A percentile compares a stretch with the other conserved stretches of the same genome.
These are phyloP conservation scores for Thermothielavioides terrestris DNA, from an alignment of 495 filamentous ascomycete genomes.

Conservation along the genomic window DNA sequence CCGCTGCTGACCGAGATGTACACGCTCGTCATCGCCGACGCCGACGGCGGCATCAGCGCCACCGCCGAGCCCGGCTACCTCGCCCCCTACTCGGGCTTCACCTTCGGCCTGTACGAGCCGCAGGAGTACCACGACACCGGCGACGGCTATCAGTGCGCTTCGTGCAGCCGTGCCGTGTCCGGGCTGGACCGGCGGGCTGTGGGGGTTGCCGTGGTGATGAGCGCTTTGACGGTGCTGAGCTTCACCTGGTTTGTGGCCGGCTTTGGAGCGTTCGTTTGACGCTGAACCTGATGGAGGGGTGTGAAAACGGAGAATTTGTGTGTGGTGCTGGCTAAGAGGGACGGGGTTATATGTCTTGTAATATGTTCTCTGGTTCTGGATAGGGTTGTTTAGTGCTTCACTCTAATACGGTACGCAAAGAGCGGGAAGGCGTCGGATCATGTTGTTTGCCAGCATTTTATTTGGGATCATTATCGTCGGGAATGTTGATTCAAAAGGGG, in stretches of 20 bases:
- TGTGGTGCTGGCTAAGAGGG: not conserved
- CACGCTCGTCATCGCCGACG: conserved; percentile 77
- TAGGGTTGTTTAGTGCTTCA: not conserved
- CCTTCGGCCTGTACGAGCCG: conserved; percentile 75
- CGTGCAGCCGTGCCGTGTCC: conserved; percentile 63
- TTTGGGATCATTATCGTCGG: not conserved
- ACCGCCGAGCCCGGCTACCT: conserved; percentile 65
- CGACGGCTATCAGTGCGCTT: conserved; percentile 51
- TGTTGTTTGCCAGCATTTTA: not conserved
- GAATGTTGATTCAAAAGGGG: not conserved
- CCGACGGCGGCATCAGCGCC: conserved; percentile 52
- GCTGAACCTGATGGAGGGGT: not conserved
- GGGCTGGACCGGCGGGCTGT: conserved; percentile 55
- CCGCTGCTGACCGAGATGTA: conserved; percentile 67
- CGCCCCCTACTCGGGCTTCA: conserved; percentile 49
- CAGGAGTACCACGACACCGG: conserved; percentile 54
- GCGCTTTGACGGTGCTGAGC: conserved; percentile 62
- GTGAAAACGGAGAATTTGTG: not conserved
- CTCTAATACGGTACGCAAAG: not conserved
- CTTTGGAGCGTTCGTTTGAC: conserved; percentile 45
- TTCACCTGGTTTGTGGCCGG: conserved; percentile 85
- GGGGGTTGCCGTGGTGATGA: conserved; percentile 67
- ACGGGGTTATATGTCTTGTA: conserved; percentile 10
- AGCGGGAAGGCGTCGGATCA: conserved; percentile 8
- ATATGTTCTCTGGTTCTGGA: not conserved